Evolutionary conservation across 371 early-diverging fungal genomes (phyloP).

Genomic region (Choanephora cucurbitarum): DNA sequence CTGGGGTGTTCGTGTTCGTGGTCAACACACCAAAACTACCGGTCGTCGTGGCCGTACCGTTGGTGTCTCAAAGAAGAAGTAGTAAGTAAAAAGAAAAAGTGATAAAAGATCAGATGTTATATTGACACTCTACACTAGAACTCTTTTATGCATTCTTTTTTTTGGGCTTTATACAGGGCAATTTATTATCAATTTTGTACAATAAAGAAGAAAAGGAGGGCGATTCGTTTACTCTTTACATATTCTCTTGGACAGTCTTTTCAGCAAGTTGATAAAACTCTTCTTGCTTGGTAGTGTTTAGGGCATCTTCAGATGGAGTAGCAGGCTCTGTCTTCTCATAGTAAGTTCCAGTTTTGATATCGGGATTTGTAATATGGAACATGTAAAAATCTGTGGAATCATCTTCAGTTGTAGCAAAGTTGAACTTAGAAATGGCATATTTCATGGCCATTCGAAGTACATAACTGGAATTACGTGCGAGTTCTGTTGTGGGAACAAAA

Average conservation of each 20-base stretch:
- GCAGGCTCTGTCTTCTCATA: slow-evolving; percentile 22
- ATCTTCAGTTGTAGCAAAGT: slow-evolving; percentile 34
- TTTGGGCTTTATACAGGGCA: too few species aligned
- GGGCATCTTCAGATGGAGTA: slow-evolving; percentile 30
- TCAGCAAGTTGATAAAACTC: slow-evolving; percentile 35
- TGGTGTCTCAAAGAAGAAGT: slow-evolving; percentile 98
- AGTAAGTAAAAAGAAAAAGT: too few species aligned
- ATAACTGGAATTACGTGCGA: slow-evolving; percentile 30
- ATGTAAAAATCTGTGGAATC: slow-evolving; percentile 33
- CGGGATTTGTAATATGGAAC: slow-evolving; percentile 28
- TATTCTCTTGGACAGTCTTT: slow-evolving; percentile 8
- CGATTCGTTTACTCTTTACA: too few species aligned
- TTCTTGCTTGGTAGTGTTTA: slow-evolving; percentile 25
- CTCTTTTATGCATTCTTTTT: too few species aligned
- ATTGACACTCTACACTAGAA: too few species aligned
- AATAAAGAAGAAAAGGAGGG: too few species aligned
- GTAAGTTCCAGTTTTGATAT: slow-evolving; percentile 19
- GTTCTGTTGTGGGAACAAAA: slow-evolving; percentile 43
- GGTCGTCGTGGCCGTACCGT: slow-evolving; percentile 97
- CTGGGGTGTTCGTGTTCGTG: slow-evolving; percentile 95
- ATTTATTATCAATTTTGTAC: too few species aligned
- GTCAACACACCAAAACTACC: slow-evolving; percentile 98
- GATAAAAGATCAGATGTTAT: too few species aligned
- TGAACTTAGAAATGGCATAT: slow-evolving; percentile 22
- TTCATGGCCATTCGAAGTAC: slow-evolving; percentile 23